Conservation (phyloP, 108 stramenopile species). For the Nannochloropsis granulata region DNA sequence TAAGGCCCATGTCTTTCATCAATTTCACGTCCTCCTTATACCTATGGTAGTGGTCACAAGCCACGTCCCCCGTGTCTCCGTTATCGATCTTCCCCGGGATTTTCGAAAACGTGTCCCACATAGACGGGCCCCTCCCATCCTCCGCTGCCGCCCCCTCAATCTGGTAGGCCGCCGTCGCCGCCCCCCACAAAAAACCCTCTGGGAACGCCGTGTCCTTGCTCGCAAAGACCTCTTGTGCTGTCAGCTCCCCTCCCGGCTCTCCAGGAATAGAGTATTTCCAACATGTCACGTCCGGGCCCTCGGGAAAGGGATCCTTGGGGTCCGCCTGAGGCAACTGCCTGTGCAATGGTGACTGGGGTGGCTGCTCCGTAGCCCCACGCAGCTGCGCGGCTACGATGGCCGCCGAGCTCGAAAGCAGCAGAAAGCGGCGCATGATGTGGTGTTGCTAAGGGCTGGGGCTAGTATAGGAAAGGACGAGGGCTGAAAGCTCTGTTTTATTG, state of each 20-base stretch:
- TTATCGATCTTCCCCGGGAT: slow-evolving; percentile 35
- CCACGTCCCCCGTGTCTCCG: slow-evolving; percentile 60
- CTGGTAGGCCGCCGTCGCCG: slow-evolving; percentile 70
- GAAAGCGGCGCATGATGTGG: background rate
- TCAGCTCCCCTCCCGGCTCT: background rate
- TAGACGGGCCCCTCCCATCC: slow-evolving; percentile 56
- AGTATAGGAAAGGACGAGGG: too few relatives aligned
- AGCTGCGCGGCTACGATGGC: background rate
- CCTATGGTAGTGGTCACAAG: slow-evolving; percentile 73
- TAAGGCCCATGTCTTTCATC: slow-evolving; percentile 59
- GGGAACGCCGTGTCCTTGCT: slow-evolving; percentile 11
- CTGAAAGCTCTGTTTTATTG: too few relatives aligned
- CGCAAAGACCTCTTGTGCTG: background rate
- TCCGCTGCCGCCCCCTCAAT: slow-evolving; percentile 61
- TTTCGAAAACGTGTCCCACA: slow-evolving; percentile 68
- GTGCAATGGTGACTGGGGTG: background rate
- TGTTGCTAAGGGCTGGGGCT: too few relatives aligned
- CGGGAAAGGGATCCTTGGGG: background rate
- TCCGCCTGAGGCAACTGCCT: background rate
- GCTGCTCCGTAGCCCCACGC: background rate
- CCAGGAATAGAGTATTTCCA: background rate
- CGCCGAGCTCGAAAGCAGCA: background rate
- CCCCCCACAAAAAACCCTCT: slow-evolving; percentile 60
- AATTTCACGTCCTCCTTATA: slow-evolving; percentile 62
- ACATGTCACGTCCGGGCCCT: background rate